Base-by-base conservation (phyloP, 768 basidiomycete species). In the Phylloporus scabripes region DNA sequence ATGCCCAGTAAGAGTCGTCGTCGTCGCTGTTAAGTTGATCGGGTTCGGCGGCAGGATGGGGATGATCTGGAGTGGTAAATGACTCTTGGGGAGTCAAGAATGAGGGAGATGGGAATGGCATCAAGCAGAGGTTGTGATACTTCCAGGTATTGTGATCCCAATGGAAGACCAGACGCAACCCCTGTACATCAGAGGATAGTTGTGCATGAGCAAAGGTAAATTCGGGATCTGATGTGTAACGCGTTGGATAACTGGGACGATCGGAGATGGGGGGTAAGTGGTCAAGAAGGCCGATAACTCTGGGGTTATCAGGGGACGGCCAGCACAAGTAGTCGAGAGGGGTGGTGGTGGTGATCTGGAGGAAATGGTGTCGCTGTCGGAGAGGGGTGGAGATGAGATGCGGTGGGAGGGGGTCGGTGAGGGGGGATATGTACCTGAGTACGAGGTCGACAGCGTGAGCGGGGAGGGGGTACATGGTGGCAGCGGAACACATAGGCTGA, bases 1-100 rank as follows among this genome's bases (percentile, higher is more conserved):
- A 74, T 54, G 81, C 73, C 87, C 86, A 89, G 60, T 87, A 88
- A 7, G 75, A 70, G 58, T 80, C 75, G 18, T 81, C 78, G 24
- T 61, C 61, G 14, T 71, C 67, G 15, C 53, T 57, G 32, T 60
- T 52, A 29, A 68, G 67, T 15, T 42, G 41, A 53, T 67, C 50
- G 29, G 36, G 34, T 43, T 50, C 52, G 14, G 42, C 32, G 28
- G 46, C 39, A 42, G 23, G 42, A 31, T 45, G 15, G 4, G 21
- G 39, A 42, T 45, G 36, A 33, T 0, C 40, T 42, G 29, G 47
- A 29, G 33, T 32, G 44, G 42, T 48, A 48, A 54, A 48, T 17
- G 66, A 58, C 20, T 67, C 59, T 21, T 58, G 60, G 1, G 71
- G 56, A 2, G 62, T 60, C 3, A 57, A 39, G 42, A 56, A 63